A percentile compares a stretch with the other conserved stretches of the same genome.
phyloP scores from a whole-genome alignment of 2,329 filamentous ascomycete genomes.

The Fusarium nelsonii region DNA sequence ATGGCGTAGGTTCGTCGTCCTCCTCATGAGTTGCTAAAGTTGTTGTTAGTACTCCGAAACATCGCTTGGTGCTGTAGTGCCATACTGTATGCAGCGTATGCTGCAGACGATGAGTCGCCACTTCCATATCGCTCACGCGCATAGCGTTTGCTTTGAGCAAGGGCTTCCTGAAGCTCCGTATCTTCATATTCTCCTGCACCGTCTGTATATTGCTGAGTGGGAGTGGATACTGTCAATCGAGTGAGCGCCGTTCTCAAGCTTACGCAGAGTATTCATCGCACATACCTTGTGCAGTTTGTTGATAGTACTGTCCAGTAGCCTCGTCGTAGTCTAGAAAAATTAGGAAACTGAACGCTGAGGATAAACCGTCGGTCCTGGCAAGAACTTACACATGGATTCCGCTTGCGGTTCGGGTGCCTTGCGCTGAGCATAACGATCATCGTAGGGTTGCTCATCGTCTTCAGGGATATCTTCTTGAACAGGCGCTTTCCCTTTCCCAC shows the following conservation, averaged over 20 bases:
- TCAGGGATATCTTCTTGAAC: conserved; percentile 36
- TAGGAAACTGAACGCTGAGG: not conserved
- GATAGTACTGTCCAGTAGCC: conserved; percentile 23
- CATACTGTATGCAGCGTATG: conserved; percentile 29
- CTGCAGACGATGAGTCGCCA: conserved; percentile 27
- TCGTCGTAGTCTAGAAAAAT: conserved; percentile 23
- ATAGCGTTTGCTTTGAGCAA: conserved; percentile 28
- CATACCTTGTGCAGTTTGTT: conserved; percentile 24
- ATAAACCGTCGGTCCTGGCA: not conserved
- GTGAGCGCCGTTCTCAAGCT: not conserved
- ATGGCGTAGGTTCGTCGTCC: conserved; percentile 47
- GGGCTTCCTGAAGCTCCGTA: conserved; percentile 19
- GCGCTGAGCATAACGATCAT: not conserved
- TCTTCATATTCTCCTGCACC: conserved; percentile 23
- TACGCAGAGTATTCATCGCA: not conserved
- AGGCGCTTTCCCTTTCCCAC: conserved; percentile 42
- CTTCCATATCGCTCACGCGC: conserved; percentile 19
- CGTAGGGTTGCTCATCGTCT: conserved; percentile 25
- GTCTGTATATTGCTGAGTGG: conserved; percentile 10
- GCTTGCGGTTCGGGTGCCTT: not conserved
- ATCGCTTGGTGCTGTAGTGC: not conserved
- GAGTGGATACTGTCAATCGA: conserved; percentile 10
- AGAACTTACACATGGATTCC: conserved; percentile 14
- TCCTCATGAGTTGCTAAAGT: conserved; percentile 20
- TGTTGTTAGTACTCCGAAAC: not conserved